Percentiles rank a stretch among this genome's conserved stretches.
Conservation (phyloP, 768 basidiomycete species). For the Phylloporus sp. region DNA sequence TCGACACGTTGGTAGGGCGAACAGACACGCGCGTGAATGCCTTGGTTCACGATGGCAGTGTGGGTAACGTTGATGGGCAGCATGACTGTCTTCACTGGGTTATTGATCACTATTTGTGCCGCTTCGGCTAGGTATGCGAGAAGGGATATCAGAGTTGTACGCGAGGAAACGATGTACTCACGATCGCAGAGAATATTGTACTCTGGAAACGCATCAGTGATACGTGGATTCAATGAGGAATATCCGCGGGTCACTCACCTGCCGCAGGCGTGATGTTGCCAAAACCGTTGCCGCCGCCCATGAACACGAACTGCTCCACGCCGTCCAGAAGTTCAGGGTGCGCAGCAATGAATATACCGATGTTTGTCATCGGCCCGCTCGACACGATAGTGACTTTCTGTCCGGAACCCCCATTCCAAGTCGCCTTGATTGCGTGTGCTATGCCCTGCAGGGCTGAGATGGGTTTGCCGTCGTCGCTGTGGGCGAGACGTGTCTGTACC, state of each 20-base stretch:
- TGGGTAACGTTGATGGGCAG: conserved; percentile 89
- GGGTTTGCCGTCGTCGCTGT: conserved; percentile 37
- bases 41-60: conserved; percentile 66
- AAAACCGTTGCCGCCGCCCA: conserved; percentile 88
- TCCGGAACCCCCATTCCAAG: conserved; percentile 58
- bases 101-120: conserved; percentile 74
- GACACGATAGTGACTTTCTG: conserved; percentile 66
- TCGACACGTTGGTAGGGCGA: conserved; percentile 34
- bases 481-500: conserved; percentile 49
- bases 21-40: conserved; percentile 53
- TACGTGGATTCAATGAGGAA: not conserved
- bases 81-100: conserved; percentile 67
- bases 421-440: conserved; percentile 46
- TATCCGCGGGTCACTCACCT: conserved; percentile 33
- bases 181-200: conserved; percentile 83
- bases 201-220: conserved; percentile 39
- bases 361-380: conserved; percentile 83
- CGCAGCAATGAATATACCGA: conserved; percentile 60
- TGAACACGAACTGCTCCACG: conserved; percentile 56
- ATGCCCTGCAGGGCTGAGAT: conserved; percentile 69
- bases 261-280: conserved; percentile 80
- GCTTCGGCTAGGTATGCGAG: conserved; percentile 57
- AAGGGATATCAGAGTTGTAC: not conserved
- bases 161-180: conserved; percentile 34
- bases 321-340: conserved; percentile 51